Evolutionary conservation across 108 stramenopile genomes (phyloP), one percentile per base, ranked within the genome.

Genomic region (Nitzschia sp.): DNA sequence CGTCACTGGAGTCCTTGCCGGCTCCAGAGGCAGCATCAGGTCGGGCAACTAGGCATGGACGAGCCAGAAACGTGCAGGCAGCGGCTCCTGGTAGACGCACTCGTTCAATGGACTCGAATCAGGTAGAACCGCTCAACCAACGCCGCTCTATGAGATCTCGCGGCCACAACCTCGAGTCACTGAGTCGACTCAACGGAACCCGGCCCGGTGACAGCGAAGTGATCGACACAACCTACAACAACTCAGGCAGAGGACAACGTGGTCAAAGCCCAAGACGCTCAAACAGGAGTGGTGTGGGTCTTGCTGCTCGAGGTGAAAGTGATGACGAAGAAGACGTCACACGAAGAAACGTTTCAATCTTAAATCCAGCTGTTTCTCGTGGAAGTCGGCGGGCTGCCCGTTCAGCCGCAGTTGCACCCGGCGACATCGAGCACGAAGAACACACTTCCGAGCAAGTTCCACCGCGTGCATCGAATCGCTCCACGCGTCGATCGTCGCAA

Each of bases 1-100:
- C 79, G 22, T 72, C 74, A 9, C 61, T 80, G 65, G 74, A 73
- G 26, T 54, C 23, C 36, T 68, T 80, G 45, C 79, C 75, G 6
- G 68, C 29, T 3, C 58, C 64, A 23, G 69, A 19, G 30, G 31
- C 46, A n/a, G 46, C 27, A 19, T 27, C 34, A 29, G 25, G 44
- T 15, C 19, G 13, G 9, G 19, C 19, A 50, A 16, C 48, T n/a
- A 8, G 19, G 34, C 66, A 55, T 21, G 44, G 44, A 15, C 67
- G 56, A 16, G 44, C 21, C 6, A 47, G 44, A 19, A 64, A 46
- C 30, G 46, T 47, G 1, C 50, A 66, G 17, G 46, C 52, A 33
- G 52, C 34, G 2, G 50, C 53, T 66, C 36, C 53, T 53, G 65
- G 65, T 2, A 11, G 48, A 22, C 48, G 21, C 19, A 50, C 48